A percentile compares a stretch with the other conserved stretches of the same genome.
Evolutionary conservation across 2,329 filamentous ascomycete genomes (phyloP).

Genomic region (Sclerotinia minor): DNA sequence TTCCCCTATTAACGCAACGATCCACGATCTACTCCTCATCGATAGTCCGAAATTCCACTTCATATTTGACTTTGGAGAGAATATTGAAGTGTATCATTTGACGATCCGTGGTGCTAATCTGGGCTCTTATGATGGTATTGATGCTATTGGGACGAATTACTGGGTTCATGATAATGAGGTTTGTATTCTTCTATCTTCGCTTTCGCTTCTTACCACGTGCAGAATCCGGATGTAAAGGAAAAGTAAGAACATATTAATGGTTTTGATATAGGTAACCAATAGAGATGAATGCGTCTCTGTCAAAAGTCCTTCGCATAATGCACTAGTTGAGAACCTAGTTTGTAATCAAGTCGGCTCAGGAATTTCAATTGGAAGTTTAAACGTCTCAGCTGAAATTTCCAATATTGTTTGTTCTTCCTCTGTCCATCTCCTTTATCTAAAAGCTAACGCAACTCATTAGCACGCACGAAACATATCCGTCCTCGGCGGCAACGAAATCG

Average conservation of each 20-base stretch:
- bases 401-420: neutral
- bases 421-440: too few relatives aligned
- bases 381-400: conserved; percentile 26
- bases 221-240: fast-evolving
- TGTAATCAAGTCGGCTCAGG: conserved; percentile 44
- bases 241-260: neutral
- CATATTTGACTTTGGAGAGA: conserved; percentile 42
- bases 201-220: neutral
- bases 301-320: conserved; percentile 44
- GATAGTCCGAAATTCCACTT: conserved; percentile 44
- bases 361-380: conserved; percentile 43
- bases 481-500: conserved; percentile 43
- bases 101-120: conserved; percentile 44
- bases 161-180: conserved; percentile 44
- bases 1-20: conserved; percentile 31
- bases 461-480: conserved; percentile 42
- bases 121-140: conserved; percentile 45
- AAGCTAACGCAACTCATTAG: neutral
- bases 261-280: conserved; percentile 37
- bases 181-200: neutral
- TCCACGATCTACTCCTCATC: conserved; percentile 36
- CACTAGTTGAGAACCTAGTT: conserved; percentile 43
- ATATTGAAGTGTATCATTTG: conserved; percentile 44
- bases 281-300: conserved; percentile 45
- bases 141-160: conserved; percentile 42